These are phyloP conservation scores for Tribonema minus DNA, from an alignment of 108 stramenopile genomes.

Conservation along the genomic window DNA sequence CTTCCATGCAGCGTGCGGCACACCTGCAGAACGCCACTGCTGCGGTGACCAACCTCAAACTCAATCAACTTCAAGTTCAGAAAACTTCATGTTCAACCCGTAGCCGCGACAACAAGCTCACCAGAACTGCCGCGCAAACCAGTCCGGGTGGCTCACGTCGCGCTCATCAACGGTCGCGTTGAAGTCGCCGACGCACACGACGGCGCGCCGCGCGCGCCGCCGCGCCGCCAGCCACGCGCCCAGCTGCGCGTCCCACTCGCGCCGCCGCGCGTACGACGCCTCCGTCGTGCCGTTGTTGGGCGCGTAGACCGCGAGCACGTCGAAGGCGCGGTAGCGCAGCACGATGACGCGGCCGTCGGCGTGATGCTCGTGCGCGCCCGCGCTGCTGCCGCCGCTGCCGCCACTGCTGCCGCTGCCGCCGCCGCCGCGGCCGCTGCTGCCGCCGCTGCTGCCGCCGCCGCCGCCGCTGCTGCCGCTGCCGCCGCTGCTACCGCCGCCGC, in stretches of 20 bases:
- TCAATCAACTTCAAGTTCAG: no score
- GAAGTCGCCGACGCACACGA: neutral
- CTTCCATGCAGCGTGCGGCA: no score
- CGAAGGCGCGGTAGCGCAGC: neutral
- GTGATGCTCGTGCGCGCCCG: neutral
- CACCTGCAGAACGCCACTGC: no score
- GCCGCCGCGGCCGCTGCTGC: neutral
- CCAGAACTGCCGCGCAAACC: neutral
- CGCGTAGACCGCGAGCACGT: neutral
- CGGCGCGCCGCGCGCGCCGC: neutral
- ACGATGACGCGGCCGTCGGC: neutral
- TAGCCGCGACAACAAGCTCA: no score
- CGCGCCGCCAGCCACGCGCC: neutral
- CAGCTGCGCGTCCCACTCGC: neutral
- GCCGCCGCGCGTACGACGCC: neutral
- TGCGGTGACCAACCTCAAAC: no score
- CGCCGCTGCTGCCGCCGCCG: neutral
- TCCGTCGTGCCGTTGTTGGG: neutral
- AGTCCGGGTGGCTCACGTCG: neutral
- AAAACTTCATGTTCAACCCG: no score
- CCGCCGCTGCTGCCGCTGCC: neutral
- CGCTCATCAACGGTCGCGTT: neutral
- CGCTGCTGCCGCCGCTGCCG: neutral
- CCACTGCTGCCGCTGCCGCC: neutral
- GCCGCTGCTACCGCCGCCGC: neutral